A percentile compares a stretch with the other conserved stretches of the same genome.
phyloP scores from a whole-genome alignment of 2,329 filamentous ascomycete species.

The Penicillium sp. region DNA sequence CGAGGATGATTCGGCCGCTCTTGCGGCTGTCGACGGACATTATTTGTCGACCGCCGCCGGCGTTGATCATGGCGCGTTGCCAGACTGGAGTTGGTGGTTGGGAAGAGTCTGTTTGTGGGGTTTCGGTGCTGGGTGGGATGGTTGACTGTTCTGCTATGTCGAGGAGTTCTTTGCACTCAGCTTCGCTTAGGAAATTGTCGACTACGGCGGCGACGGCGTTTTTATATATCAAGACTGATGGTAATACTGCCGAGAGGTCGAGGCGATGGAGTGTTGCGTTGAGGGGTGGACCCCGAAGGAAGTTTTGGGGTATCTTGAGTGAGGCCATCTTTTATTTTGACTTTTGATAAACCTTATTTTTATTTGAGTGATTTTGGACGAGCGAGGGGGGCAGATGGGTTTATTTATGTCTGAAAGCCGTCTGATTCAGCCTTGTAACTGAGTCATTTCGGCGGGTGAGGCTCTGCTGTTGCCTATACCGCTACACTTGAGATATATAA shows the following conservation, averaged over 20 bases:
- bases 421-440: too few relatives aligned
- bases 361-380: neutral
- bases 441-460: too few relatives aligned
- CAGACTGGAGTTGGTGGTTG: constrained; percentile 51
- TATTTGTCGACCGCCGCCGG: constrained; percentile 65
- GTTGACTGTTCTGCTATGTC: constrained; percentile 55
- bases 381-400: neutral
- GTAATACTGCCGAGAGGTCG: constrained; percentile 55
- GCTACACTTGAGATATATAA: too few relatives aligned
- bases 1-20: constrained; percentile 78
- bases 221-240: constrained; percentile 57
- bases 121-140: constrained; percentile 12
- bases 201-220: constrained; percentile 64
- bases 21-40: constrained; percentile 64
- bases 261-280: constrained; percentile 55
- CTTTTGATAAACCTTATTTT: neutral
- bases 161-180: constrained; percentile 65
- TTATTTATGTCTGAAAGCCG: neutral
- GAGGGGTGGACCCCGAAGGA: constrained; percentile 39
- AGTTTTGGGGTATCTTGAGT: constrained; percentile 17
- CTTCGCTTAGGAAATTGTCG: constrained; percentile 64
- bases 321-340: too few relatives aligned
- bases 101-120: neutral
- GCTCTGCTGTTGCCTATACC: too few relatives aligned
- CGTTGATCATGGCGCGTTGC: constrained; percentile 71